Conservation (phyloP, 2,329 filamentous ascomycete genomes). For the Beauveria sp. region DNA sequence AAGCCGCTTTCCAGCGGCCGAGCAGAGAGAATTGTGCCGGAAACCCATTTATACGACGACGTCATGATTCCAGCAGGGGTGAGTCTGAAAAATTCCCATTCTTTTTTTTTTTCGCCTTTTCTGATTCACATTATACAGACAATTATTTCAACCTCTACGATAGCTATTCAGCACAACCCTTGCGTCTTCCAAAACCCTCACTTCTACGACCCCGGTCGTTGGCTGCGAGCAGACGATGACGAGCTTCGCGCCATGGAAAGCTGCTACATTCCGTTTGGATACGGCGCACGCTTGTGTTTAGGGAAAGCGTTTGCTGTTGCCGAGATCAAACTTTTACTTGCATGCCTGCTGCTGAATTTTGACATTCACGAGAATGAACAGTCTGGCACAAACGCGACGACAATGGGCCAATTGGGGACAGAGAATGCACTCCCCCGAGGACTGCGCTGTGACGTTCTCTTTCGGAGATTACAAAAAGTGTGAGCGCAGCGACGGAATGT, state of each 20-base stretch:
- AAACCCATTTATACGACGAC: neutral
- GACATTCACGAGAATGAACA: conserved; percentile 3
- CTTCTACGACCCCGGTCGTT: conserved; percentile 2
- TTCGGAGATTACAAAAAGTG: neutral
- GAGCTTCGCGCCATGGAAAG: conserved; percentile 1
- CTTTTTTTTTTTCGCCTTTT: neutral
- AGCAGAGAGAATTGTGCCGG: neutral
- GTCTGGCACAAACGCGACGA: neutral
- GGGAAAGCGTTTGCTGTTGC: neutral
- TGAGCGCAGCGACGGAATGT: neutral
- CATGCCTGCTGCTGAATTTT: neutral
- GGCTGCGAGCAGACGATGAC: neutral
- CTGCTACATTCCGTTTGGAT: conserved; percentile 1
- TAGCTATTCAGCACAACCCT: neutral
- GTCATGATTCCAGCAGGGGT: conserved; percentile 2
- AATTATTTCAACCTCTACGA: neutral
- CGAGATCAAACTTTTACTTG: neutral
- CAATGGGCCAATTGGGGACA: neutral
- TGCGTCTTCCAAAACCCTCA: conserved; percentile 1
- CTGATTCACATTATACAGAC: neutral
- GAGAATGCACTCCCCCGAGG: conserved; percentile 3
- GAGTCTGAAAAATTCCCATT: neutral
- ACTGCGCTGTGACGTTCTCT: neutral
- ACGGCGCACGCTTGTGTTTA: neutral
- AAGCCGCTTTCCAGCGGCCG: neutral